phyloP scores from a whole-genome alignment of 1,284 basidiomycete species.

The Cutaneotrichosporon dermatis region DNA sequence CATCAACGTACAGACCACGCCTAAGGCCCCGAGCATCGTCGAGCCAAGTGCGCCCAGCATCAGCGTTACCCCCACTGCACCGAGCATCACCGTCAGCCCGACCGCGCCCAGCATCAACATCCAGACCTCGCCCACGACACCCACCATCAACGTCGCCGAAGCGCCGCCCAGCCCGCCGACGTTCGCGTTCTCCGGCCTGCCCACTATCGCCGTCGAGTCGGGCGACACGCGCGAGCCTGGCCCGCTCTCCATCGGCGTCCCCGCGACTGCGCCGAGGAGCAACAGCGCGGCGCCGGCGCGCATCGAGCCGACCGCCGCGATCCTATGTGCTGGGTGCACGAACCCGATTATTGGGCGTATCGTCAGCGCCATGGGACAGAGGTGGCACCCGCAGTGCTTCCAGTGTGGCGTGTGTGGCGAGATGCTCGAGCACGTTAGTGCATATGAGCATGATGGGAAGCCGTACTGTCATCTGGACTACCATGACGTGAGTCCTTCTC shows the following conservation, averaged over 20 bases:
- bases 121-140: too few relatives aligned
- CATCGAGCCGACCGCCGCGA: conserved; percentile 24
- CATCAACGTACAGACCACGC: too few relatives aligned
- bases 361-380: conserved; percentile 77
- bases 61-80: not conserved
- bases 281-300: conserved; percentile 8
- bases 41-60: too few relatives aligned
- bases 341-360: conserved; percentile 85
- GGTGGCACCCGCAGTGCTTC: conserved; percentile 94
- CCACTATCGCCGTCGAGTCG: conserved; percentile 37
- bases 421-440: conserved; percentile 87
- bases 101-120: too few relatives aligned
- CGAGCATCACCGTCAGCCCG: not conserved
- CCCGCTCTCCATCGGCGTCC: conserved; percentile 11
- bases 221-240: conserved; percentile 25
- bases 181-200: conserved; percentile 27
- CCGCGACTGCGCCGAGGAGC: too few relatives aligned
- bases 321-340: conserved; percentile 46
- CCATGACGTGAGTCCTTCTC: conserved; percentile 66
- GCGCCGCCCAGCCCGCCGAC: conserved; percentile 11
- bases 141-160: conserved; percentile 2
- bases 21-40: too few relatives aligned
- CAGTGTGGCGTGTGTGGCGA: conserved; percentile 65
- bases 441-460: conserved; percentile 84
- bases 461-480: conserved; percentile 95